phyloP scores from a whole-genome alignment of 352 stramenopile genomes.

The Pythium grandisporangium region DNA sequence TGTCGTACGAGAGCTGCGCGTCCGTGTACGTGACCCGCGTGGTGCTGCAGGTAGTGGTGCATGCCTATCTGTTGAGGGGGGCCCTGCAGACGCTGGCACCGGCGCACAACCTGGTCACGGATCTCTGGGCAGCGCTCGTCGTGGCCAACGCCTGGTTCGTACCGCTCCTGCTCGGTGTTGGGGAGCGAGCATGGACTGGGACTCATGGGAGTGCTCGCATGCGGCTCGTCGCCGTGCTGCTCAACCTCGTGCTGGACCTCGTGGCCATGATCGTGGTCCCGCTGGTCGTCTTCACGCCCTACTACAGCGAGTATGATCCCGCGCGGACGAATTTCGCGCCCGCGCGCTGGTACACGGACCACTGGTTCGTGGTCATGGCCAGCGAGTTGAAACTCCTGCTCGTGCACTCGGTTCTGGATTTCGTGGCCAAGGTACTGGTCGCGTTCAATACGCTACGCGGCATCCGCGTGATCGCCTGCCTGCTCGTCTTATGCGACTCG shows the following conservation, averaged over 20 bases:
- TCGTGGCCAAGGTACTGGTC: conserved; percentile 12
- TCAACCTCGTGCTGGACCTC: conserved; percentile 9
- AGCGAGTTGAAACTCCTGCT: conserved; percentile 36
- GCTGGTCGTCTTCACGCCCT: background rate
- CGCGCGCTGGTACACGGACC: conserved; percentile 25
- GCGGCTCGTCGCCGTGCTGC: conserved; percentile 4
- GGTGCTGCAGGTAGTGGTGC: conserved; percentile 3
- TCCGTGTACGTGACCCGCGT: conserved; percentile 2
- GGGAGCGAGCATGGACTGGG: conserved; percentile 1
- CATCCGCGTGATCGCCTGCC: conserved; percentile 4
- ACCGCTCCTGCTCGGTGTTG: conserved; percentile 2
- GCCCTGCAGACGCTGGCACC: too few relatives aligned
- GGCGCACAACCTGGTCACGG: too few relatives aligned
- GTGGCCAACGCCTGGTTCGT: conserved; percentile 5
- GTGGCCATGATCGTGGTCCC: conserved; percentile 3
- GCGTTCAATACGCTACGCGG: conserved; percentile 4
- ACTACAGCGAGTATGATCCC: background rate
- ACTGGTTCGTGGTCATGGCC: conserved; percentile 24
- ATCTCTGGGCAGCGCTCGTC: conserved; percentile 3
- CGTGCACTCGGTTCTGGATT: conserved; percentile 12
- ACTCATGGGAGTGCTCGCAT: too few relatives aligned
- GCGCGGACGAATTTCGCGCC: conserved; percentile 2
- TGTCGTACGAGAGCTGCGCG: conserved; percentile 8
- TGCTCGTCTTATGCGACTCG: conserved; percentile 2
- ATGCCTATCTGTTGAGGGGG: too few relatives aligned